phyloP scores from a whole-genome alignment of 2,329 filamentous ascomycete genomes.

The Pseudogymnoascus sp. region DNA sequence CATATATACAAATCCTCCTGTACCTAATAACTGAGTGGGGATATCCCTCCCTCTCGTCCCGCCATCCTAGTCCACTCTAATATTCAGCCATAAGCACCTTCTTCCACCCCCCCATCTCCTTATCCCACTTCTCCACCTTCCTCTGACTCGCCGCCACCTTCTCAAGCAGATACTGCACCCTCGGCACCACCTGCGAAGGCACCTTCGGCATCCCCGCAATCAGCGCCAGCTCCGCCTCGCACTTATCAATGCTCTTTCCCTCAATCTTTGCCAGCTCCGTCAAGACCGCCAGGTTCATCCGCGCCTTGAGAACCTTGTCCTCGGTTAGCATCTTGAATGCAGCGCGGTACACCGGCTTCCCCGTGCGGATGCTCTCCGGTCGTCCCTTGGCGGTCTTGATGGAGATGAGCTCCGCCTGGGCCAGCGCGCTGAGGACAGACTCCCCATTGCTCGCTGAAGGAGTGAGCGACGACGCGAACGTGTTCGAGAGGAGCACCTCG shows the following conservation, averaged over 20 bases:
- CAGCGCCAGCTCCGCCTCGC: constrained; percentile 66
- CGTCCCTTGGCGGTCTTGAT: constrained; percentile 68
- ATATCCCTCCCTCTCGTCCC: neutral
- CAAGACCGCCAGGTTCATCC: constrained; percentile 65
- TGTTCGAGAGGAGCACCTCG: constrained; percentile 68
- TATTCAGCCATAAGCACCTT: constrained; percentile 54
- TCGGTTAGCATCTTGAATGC: constrained; percentile 68
- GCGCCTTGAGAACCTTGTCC: constrained; percentile 66
- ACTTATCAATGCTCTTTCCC: constrained; percentile 66
- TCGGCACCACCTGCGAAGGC: constrained; percentile 57
- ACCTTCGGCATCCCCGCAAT: constrained; percentile 65
- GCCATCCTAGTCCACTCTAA: constrained; percentile 8
- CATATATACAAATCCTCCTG: neutral
- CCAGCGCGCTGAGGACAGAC: constrained; percentile 67
- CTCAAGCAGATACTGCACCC: constrained; percentile 63
- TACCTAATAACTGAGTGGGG: neutral
- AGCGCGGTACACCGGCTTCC: constrained; percentile 78
- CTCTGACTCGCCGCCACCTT: constrained; percentile 70
- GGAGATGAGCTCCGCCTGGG: constrained; percentile 78
- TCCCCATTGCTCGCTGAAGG: constrained; percentile 56
- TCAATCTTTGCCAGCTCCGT: constrained; percentile 65
- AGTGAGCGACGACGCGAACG: constrained; percentile 56
- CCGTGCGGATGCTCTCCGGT: constrained; percentile 69
- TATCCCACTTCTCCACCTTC: constrained; percentile 68
- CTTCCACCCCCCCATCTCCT: constrained; percentile 64